Conservation (phyloP, 2,329 filamentous ascomycete species). For the Sporothrix protearum region DNA sequence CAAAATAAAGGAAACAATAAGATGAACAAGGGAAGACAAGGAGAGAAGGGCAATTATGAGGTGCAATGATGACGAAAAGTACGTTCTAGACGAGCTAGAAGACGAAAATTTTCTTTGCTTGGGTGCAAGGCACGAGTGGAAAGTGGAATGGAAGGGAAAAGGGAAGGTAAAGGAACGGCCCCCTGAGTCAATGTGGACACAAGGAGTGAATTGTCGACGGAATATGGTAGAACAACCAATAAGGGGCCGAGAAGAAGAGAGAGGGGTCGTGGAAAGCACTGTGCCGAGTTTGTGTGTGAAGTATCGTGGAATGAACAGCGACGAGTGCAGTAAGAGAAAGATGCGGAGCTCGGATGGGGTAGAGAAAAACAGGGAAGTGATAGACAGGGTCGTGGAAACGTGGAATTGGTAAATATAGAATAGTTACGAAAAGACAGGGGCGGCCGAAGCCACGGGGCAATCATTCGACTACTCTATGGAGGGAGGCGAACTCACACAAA, state of each 20-base stretch:
- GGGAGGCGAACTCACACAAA: neutral
- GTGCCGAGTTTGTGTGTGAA: neutral
- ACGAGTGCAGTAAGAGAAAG: neutral
- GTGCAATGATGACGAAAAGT: neutral
- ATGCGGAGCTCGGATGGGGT: neutral
- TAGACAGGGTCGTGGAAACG: neutral
- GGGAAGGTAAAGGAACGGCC: conserved; percentile 7
- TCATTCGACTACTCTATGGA: neutral
- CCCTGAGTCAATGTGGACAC: neutral
- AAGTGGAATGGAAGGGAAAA: conserved; percentile 13
- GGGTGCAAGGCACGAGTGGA: neutral
- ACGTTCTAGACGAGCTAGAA: neutral
- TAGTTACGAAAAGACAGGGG: neutral
- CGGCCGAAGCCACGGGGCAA: neutral
- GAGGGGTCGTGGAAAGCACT: neutral
- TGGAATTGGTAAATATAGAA: neutral
- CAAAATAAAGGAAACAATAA: neutral
- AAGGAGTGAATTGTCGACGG: neutral
- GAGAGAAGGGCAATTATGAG: neutral
- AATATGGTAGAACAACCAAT: conserved; percentile 4
- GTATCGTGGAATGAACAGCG: neutral
- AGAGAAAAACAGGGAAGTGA: neutral
- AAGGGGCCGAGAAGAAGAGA: neutral
- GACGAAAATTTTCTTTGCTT: neutral
- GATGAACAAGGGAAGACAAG: neutral